Conservation (phyloP, 1,139 yeast species). For the Eremothecium sinecaudum region DNA sequence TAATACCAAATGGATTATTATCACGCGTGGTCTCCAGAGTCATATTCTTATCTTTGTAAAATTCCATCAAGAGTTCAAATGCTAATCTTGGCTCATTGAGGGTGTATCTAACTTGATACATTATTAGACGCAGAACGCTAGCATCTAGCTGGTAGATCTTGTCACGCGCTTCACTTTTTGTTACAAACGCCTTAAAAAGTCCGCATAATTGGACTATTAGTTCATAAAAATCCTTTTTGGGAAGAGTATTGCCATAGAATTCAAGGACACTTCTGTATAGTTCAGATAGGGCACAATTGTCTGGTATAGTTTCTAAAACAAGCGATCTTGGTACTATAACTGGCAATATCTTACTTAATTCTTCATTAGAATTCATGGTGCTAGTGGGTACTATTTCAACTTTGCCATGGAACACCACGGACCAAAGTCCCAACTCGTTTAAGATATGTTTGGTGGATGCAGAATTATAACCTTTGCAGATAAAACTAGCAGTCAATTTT, state of each 20-base stretch:
- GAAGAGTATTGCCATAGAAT: conserved; percentile 11
- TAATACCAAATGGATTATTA: conserved; percentile 21
- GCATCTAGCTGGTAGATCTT: conserved; percentile 14
- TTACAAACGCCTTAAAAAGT: conserved; percentile 14
- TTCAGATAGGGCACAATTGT: conserved; percentile 17
- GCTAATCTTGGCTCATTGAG: conserved; percentile 21
- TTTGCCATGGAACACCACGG: conserved; percentile 9
- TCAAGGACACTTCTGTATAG: conserved; percentile 16
- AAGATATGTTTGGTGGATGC: conserved; percentile 13
- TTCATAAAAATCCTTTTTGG: conserved; percentile 12
- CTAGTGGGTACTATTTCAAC: conserved; percentile 2
- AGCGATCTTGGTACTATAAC: conserved; percentile 8
- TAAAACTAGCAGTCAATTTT: conserved; percentile 17
- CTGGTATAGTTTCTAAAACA: conserved; percentile 9
- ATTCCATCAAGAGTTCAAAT: conserved; percentile 18
- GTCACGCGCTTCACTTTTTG: conserved; percentile 3
- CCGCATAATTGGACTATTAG: conserved; percentile 17
- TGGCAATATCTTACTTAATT: neutral
- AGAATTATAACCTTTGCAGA: conserved; percentile 15
- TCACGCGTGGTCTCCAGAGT: conserved; percentile 9
- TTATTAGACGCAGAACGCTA: conserved; percentile 18
- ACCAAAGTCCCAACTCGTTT: conserved; percentile 24
- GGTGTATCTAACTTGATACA: conserved; percentile 15
- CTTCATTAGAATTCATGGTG: neutral
- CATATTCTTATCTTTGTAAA: conserved; percentile 13